Evolutionary conservation across 129 eudicot species (phyloP).

Genomic region (Glebionis coronaria): DNA sequence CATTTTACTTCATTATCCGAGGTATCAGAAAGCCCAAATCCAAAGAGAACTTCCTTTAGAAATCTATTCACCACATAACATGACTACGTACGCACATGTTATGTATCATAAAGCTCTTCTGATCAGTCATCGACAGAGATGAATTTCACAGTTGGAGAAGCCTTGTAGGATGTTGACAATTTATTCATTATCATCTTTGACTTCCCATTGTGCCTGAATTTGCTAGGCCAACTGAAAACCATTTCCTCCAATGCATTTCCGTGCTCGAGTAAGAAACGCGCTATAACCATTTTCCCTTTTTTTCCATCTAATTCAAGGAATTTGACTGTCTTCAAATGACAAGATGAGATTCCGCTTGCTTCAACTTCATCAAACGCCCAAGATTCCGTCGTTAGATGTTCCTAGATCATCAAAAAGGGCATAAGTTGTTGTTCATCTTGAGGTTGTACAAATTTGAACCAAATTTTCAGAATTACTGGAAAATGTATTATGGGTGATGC

Average conservation of each 20-base stretch:
- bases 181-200: constrained; percentile 5
- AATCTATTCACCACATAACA: no score
- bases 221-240: constrained; percentile 11
- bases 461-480: no score
- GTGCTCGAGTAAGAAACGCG: not conserved
- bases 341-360: not conserved
- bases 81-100: no score
- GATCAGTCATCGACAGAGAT: no score
- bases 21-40: no score
- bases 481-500: no score
- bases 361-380: not conserved
- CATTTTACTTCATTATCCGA: no score
- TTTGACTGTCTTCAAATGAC: not conserved
- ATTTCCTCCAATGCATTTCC: constrained; percentile 25
- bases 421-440: not conserved
- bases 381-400: not conserved
- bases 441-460: not conserved
- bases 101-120: no score
- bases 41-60: no score
- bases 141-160: constrained; percentile 14
- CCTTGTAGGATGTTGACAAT: constrained; percentile 7
- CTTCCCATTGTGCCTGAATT: not conserved
- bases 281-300: not conserved
- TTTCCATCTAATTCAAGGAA: constrained; percentile 3
- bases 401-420: not conserved